Conservation (phyloP, 2,329 filamentous ascomycete species). For the Chrysoporthe cubensis region DNA sequence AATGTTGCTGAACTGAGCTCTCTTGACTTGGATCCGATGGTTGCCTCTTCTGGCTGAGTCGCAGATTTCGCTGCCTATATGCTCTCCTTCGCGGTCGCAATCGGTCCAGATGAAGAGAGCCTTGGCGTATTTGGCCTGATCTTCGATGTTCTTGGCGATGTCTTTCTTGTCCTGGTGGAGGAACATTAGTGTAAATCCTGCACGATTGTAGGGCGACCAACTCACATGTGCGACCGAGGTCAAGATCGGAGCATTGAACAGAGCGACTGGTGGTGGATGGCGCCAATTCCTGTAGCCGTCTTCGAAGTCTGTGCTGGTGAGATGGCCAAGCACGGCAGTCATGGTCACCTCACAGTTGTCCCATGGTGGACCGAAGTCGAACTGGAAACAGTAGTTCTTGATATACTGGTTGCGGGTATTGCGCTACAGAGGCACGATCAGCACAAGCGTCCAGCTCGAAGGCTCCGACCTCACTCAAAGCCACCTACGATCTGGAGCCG, state of each 20-base stretch:
- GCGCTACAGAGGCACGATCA: conserved; percentile 51
- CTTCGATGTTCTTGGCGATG: conserved; percentile 83
- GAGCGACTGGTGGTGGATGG: conserved; percentile 73
- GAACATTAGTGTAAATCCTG: conserved; percentile 27
- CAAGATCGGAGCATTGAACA: conserved; percentile 81
- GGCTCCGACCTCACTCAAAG: conserved; percentile 5
- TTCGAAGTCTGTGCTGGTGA: conserved; percentile 80
- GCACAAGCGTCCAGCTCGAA: not conserved
- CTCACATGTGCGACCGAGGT: conserved; percentile 69
- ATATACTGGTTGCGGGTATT: conserved; percentile 75
- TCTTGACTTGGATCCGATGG: conserved; percentile 73
- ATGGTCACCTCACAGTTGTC: conserved; percentile 85
- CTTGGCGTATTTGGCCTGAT: conserved; percentile 72
- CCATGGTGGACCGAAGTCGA: conserved; percentile 81
- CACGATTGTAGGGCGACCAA: conserved; percentile 2
- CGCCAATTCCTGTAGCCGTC: conserved; percentile 77
- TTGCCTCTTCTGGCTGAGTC: conserved; percentile 79
- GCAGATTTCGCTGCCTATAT: conserved; percentile 91
- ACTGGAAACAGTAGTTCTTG: conserved; percentile 93
- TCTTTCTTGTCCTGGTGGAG: conserved; percentile 69
- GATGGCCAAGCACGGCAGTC: conserved; percentile 90
- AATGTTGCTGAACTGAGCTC: conserved; percentile 94
- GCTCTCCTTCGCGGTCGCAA: conserved; percentile 95
- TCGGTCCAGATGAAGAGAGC: conserved; percentile 97
- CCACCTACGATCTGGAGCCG: conserved; percentile 67